A percentile compares a stretch with the other conserved stretches of the same genome.
phyloP scores from a whole-genome alignment of 371 early-diverging fungal species.

The Blakeslea trispora region DNA sequence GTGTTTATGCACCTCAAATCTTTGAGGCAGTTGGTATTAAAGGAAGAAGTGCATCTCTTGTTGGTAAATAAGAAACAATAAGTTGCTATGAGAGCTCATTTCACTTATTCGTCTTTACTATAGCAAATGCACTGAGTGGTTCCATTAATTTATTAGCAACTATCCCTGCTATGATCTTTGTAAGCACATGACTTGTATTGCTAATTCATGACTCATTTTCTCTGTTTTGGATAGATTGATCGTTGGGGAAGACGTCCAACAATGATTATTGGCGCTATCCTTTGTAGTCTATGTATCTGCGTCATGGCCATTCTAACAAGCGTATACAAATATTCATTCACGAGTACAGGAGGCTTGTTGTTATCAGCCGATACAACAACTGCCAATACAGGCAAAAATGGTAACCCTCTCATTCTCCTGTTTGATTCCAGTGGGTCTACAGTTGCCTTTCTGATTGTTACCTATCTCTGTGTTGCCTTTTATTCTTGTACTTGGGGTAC shows the following conservation, averaged over 20 bases:
- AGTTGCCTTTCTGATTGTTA: slow-evolving; percentile 63
- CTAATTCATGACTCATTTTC: not conserved
- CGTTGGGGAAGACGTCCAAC: slow-evolving; percentile 67
- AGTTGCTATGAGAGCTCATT: not conserved
- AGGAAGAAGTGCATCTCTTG: slow-evolving; percentile 50
- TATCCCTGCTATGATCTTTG: slow-evolving; percentile 76
- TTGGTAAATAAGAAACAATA: slow-evolving; percentile 32
- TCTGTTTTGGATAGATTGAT: slow-evolving; percentile 56
- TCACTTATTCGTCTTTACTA: not conserved
- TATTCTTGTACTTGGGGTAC: slow-evolving; percentile 93
- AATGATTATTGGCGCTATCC: slow-evolving; percentile 54
- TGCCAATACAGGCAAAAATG: slow-evolving; percentile 13
- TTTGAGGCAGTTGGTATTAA: slow-evolving; percentile 66
- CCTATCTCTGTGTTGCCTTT: slow-evolving; percentile 71
- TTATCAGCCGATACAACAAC: slow-evolving; percentile 7
- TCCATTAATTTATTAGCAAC: slow-evolving; percentile 69
- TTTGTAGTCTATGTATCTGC: slow-evolving; percentile 45
- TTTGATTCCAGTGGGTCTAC: slow-evolving; percentile 43
- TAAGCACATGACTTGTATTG: slow-evolving; percentile 31
- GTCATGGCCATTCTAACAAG: slow-evolving; percentile 57
- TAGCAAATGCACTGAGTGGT: slow-evolving; percentile 72
- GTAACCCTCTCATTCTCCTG: slow-evolving; percentile 29
- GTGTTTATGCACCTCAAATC: slow-evolving; percentile 67
- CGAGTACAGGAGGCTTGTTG: slow-evolving; percentile 20
- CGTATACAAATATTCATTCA: slow-evolving; percentile 39